Evolutionary conservation across 225 moss, liverwort and hornwort genomes (phyloP), one percentile per base, ranked within the genome.

Genomic region (Pseudoscleropodium purum): DNA sequence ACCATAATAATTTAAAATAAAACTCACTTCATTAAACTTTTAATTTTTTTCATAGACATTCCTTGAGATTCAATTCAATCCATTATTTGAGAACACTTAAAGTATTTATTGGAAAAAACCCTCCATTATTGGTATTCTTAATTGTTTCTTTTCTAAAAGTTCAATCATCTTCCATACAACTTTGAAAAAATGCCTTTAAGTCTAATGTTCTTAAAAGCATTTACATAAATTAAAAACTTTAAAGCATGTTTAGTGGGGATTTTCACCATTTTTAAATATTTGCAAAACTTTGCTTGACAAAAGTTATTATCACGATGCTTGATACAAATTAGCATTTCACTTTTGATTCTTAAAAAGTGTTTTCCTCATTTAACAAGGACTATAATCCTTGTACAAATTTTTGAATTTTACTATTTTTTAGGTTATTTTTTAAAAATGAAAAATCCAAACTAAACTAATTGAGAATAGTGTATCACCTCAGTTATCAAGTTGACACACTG

Each of bases 21-120:
- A 54, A 54, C 1, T 65, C 12, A 65, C 13, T 27, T 52, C 11
- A 30, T 31, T 65, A 64, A 4, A 5, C 5, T 23, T 52, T 16
- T 52, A 5, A 24, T 7, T 37, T 31, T 52, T 87, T 78, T 11
- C 19, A 62, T 63, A 31, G 14, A n/a, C 16, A 64, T 51, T 16
- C 6, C 0, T 23, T 31, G 6, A 76, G 4, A 77, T 47, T 17
- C 9, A 10, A 27, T 31, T 59, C 5, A 15, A 56, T 30, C 5
- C 20, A 56, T 9, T 57, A 7, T 41, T 0, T 0, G 0, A 63
- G 2, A 63, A 3, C 13, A 41, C 30, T 81, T 3, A 15, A 45
- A 45, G 0, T 61, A 45, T 63, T 63, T 2, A 33, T 45, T 63
- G 3, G 11, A 45, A 18, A 49, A 30, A 9, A 2, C 4, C 6